Evolutionary conservation across 345 rosid genomes (phyloP).

Genomic region (Linum usitatissimum): DNA sequence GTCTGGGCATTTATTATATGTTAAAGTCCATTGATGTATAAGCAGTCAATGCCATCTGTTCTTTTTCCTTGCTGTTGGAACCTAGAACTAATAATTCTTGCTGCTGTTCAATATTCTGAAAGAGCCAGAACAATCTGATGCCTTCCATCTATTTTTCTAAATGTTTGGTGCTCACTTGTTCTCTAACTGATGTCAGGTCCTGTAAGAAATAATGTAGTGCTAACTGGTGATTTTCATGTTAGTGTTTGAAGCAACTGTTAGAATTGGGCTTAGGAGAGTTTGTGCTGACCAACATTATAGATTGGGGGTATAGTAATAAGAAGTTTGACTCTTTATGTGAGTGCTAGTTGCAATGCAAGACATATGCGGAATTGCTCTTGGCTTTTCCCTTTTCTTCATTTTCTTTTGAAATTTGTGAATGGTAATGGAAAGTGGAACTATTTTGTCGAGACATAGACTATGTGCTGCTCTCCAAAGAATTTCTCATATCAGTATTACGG

Average conservation of each 20-base stretch:
- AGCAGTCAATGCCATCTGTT: not conserved
- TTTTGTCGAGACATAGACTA: too few relatives aligned
- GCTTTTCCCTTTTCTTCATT: not conserved
- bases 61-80: too few relatives aligned
- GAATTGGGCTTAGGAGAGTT: not conserved
- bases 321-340: not conserved
- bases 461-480: too few relatives aligned
- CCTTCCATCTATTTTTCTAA: too few relatives aligned
- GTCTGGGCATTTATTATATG: constrained; percentile 25
- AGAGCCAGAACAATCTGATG: too few relatives aligned
- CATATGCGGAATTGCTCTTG: too few relatives aligned
- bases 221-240: not conserved
- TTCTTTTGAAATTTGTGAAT: not conserved
- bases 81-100: too few relatives aligned
- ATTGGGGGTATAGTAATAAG: not conserved
- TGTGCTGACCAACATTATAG: not conserved
- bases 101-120: too few relatives aligned
- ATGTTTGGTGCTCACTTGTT: too few relatives aligned
- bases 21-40: not conserved
- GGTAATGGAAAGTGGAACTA: too few relatives aligned
- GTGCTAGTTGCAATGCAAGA: not conserved
- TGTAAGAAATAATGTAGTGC: not conserved
- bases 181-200: too few relatives aligned
- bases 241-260: not conserved
- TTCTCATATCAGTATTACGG: too few relatives aligned